These are phyloP conservation scores for Elsinoe perseae DNA, from an alignment of 2,329 filamentous ascomycete species.

Conservation along the genomic window DNA sequence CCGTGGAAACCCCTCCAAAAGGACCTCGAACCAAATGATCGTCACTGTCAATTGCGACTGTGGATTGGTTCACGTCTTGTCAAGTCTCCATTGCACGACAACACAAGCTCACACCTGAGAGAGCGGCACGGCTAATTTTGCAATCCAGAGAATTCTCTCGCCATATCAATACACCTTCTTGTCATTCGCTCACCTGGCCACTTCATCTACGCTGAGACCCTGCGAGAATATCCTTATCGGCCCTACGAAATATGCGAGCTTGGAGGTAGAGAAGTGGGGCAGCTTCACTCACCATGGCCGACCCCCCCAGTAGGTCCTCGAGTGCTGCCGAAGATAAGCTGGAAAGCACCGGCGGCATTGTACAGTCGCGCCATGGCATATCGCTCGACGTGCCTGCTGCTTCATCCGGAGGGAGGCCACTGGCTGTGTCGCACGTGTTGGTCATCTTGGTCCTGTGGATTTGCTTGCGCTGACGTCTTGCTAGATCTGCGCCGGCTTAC, in stretches of 20 bases:
- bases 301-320: conserved; percentile 21
- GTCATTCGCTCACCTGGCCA: not conserved
- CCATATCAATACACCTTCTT: not conserved
- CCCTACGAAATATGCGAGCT: conserved; percentile 8
- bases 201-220: not conserved
- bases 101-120: not conserved
- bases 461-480: conserved; percentile 21
- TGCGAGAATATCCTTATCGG: not conserved
- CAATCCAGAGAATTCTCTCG: not conserved
- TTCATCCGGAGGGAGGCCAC: conserved; percentile 33
- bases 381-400: conserved; percentile 39
- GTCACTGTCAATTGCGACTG: conserved; percentile 12
- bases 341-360: conserved; percentile 30
- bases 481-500: conserved; percentile 51
- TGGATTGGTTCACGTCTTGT: conserved; percentile 13
- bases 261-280: conserved; percentile 14
- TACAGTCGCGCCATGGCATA: conserved; percentile 40
- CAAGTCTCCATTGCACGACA: not conserved
- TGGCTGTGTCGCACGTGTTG: conserved; percentile 45
- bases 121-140: conserved; percentile 3
- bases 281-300: conserved; percentile 19
- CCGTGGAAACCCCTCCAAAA: conserved; percentile 8
- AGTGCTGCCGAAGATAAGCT: conserved; percentile 12
- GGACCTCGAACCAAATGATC: conserved; percentile 11
- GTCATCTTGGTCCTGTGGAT: conserved; percentile 20